Evolutionary conservation across 306 rosid genomes (phyloP), one percentile per base, ranked within the genome.

Genomic region (Cicer arietinum): DNA sequence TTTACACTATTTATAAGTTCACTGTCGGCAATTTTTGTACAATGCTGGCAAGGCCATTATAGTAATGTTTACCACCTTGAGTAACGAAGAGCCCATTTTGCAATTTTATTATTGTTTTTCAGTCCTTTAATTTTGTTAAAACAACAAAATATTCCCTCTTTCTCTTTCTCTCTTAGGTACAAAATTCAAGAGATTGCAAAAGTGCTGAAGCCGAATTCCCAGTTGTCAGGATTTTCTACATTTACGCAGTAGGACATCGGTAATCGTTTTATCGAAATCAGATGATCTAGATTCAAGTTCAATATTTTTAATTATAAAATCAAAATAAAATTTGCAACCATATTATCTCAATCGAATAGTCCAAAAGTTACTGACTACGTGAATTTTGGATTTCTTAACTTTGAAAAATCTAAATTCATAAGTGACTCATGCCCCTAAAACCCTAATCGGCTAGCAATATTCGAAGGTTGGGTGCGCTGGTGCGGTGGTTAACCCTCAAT

Each of bases 1-100:
- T 63, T 63, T 10, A 64, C 60, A 74, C 10, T 69, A 69, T 51
- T 69, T 69, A 67, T 48, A 13, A 48, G 46, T 7, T 35, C 74
- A 50, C 74, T 9, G 30, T 39, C 43, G 35, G 35, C 30, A 69
- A 11, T 45, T 45, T 69, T 35, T 22, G 16, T 22, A 12, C 37
- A 67, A 46, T 47, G 22, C 12, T 46, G 57, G 54, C 30, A 17
- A 57, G 63, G 40, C 14, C 9, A 57, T 20, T 14, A 14, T 14
- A 14, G 40, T 10, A 14, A 57, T 10, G 63, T 22, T 14, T 57
- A 30, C 12, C 35, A 8, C 30, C 30, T 54, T 54, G 39, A 51
- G 57, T 51, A 9, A 6, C 0, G 3, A 0, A 51, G 2, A 51
- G 18, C 17, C 62, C 63, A 10, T 57, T 20, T 40, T 57, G 30